Evolutionary conservation across 257 asterid genomes (phyloP), one percentile per base, ranked within the genome.

Genomic region (Scutellaria barbata): DNA sequence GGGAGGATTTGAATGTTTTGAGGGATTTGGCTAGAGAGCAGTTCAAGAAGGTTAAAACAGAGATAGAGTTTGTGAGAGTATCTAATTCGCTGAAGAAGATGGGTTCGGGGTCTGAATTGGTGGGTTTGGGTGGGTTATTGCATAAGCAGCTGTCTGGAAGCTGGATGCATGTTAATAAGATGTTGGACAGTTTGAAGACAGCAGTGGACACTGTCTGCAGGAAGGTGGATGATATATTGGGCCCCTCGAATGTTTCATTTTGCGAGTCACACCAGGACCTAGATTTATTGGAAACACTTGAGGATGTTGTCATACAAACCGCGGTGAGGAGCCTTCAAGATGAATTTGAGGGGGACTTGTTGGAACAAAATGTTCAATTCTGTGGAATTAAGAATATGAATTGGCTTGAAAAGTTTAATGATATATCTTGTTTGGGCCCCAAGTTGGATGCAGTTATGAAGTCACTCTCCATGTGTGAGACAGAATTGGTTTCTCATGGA

Each of bases 331-430:
- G 80, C 76, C 69, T 73, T 55, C 82, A 62, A 30, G 80, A 84
- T 73, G 92, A 81, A 67, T 79, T 81, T 71, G 79, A 78, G 52
- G 86, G 80, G 74, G 81, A 81, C 51, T 18, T 73, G 54, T 58
- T 79, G 85, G 83, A 78, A 73, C 85, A 69, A 56, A 80, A 68
- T 79, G 77, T 69, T 82, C 83, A 37, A 58, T 60, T 75, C 62
- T 48, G 69, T 79, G 84, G 78, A 55, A 57, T 62, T 55, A 87
- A 65, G 47, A 69, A 58, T 63, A 51, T 69, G 71, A 73, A 79
- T 41, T 83, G 85, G 95, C 51, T 79, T 47, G 93, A 84, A 68
- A 94, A 86, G 85, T 79, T 89, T 47, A 78, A 80, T 75, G 88
- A 81, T 43, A 67, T 95, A 59, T 83, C 92, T 66, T 45, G 71